Evolutionary conservation across 2,329 filamentous ascomycete genomes (phyloP).

Genomic region (Cryoendolithus antarcticus): DNA sequence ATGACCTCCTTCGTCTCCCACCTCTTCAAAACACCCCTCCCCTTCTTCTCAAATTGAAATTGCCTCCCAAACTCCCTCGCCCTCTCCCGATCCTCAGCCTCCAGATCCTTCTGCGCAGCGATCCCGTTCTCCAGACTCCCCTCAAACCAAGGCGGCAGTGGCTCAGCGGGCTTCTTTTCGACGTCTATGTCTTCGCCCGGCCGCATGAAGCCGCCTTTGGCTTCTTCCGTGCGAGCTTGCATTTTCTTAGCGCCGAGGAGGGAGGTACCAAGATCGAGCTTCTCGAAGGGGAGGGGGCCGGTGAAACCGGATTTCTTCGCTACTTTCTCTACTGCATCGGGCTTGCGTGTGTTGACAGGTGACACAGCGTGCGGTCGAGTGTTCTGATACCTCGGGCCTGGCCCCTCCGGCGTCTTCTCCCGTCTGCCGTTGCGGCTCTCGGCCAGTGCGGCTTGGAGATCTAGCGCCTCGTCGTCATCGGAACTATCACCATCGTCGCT

Average conservation of each 20-base stretch:
- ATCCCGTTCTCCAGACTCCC: slow-evolving; percentile 50
- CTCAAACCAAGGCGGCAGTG: slow-evolving; percentile 64
- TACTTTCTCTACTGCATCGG: slow-evolving; percentile 33
- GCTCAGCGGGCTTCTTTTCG: slow-evolving; percentile 38
- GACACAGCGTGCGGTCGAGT: slow-evolving; percentile 12
- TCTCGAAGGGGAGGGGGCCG: slow-evolving; percentile 84
- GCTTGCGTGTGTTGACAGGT: slow-evolving; percentile 15
- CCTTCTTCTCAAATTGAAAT: slow-evolving; percentile 45
- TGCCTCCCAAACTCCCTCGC: slow-evolving; percentile 43
- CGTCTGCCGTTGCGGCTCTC: slow-evolving; percentile 45
- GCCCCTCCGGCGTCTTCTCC: slow-evolving; percentile 12
- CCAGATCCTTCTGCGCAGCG: slow-evolving; percentile 25
- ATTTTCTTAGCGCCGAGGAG: slow-evolving; percentile 40
- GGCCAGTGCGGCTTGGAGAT: slow-evolving; percentile 63
- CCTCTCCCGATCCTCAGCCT: slow-evolving; percentile 40
- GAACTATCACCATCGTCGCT: slow-evolving; percentile 25
- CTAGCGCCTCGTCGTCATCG: slow-evolving; percentile 60
- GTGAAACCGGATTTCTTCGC: slow-evolving; percentile 50
- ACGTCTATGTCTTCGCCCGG: slow-evolving; percentile 24
- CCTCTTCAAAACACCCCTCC: not conserved
- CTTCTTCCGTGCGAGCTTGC: slow-evolving; percentile 40
- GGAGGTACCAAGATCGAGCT: slow-evolving; percentile 55
- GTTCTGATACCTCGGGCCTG: slow-evolving; percentile 6
- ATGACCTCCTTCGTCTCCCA: slow-evolving; percentile 34
- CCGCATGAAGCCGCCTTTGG: slow-evolving; percentile 55